These are phyloP conservation scores for Cyclostephanos tholiformis DNA, from an alignment of 108 stramenopile genomes.

Conservation along the genomic window DNA sequence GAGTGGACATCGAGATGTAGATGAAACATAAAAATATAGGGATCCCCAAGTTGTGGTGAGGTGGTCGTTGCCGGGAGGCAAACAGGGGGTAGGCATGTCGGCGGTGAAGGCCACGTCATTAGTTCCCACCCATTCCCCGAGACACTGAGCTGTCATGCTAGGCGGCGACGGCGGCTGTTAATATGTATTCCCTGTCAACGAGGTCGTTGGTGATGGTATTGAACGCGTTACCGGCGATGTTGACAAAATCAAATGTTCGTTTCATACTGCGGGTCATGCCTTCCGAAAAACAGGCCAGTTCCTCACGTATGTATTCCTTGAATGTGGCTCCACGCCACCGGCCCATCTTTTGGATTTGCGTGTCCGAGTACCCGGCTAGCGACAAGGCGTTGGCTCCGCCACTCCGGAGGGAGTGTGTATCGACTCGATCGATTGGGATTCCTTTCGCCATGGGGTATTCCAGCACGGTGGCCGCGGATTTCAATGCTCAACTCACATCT, in stretches of 20 bases:
- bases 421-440: not conserved
- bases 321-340: not conserved
- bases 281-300: slow-evolving; percentile 1
- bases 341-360: slow-evolving; percentile 1
- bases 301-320: slow-evolving; percentile 3
- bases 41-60: no score
- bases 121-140: no score
- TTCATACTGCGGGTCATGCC: not conserved
- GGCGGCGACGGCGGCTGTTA: not conserved
- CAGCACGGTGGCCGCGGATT: not conserved
- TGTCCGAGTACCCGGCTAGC: not conserved
- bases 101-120: no score
- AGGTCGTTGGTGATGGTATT: no score
- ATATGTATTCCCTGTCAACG: no score
- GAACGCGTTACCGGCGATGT: not conserved
- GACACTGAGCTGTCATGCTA: not conserved
- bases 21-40: no score
- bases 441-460: not conserved
- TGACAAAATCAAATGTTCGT: not conserved
- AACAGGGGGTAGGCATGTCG: no score
- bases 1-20: no score
- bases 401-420: slow-evolving; percentile 4
- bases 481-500: not conserved
- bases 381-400: not conserved
- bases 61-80: no score